phyloP scores from a whole-genome alignment of 23 red algal species.

The Gracilariopsis chorda region DNA sequence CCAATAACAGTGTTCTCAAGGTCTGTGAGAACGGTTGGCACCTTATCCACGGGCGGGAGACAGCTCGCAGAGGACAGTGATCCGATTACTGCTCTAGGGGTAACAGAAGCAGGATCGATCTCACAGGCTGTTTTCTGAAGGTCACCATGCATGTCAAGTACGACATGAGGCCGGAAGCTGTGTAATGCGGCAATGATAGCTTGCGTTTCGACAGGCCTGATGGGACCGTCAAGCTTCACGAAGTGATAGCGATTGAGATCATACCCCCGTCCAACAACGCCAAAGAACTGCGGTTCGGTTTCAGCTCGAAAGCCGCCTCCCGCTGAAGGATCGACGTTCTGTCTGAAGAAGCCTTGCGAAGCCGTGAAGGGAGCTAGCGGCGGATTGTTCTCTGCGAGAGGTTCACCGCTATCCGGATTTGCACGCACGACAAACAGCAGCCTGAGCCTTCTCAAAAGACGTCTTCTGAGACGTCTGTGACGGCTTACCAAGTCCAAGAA shows the following conservation, averaged over 20 bases:
- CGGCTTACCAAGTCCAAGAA: not conserved
- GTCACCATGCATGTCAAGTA: constrained; percentile 2
- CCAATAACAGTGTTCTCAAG: not conserved
- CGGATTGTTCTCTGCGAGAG: not conserved
- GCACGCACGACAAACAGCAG: not conserved
- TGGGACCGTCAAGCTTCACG: not conserved
- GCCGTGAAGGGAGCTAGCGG: not conserved
- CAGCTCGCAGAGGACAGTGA: not conserved
- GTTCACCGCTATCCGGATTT: not conserved
- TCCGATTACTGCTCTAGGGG: not conserved
- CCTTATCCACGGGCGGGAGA: not conserved
- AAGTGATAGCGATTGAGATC: constrained; percentile 5
- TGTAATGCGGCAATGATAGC: not conserved
- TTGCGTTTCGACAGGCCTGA: not conserved
- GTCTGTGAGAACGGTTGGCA: not conserved
- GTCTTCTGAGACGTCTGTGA: not conserved
- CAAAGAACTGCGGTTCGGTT: not conserved
- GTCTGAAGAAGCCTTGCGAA: not conserved
- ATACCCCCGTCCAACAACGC: not conserved
- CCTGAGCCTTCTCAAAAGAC: not conserved
- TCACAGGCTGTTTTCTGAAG: not conserved
- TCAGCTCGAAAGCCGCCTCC: not conserved
- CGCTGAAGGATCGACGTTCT: not conserved
- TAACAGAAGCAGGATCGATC: not conserved
- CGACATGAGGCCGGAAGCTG: not conserved